A percentile compares a stretch with the other conserved stretches of the same genome.
These are phyloP conservation scores for Thelonectria rubi DNA, from an alignment of 2,329 filamentous ascomycete genomes.

Conservation along the genomic window DNA sequence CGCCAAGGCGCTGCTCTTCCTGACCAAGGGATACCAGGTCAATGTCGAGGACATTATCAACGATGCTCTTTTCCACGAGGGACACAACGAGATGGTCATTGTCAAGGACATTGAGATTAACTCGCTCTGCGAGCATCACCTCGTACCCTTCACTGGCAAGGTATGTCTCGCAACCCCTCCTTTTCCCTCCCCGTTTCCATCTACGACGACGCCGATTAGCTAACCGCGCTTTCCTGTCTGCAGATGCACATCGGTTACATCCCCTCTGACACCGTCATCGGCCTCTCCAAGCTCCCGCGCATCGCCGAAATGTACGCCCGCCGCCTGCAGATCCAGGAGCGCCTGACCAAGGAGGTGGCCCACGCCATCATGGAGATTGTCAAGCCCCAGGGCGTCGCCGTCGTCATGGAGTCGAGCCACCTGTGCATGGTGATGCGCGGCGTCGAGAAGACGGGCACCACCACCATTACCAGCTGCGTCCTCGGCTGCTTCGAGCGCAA, in stretches of 20 bases:
- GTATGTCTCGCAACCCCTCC: slow-evolving; percentile 54
- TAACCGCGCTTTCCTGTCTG: not conserved
- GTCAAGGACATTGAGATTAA: slow-evolving; percentile 98
- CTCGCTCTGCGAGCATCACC: slow-evolving; percentile 94
- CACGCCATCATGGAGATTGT: slow-evolving; percentile 92
- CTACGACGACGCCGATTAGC: not conserved
- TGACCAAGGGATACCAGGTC: slow-evolving; percentile 97
- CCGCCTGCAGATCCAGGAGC: slow-evolving; percentile 93
- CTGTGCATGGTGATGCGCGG: slow-evolving; percentile 99
- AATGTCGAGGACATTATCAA: slow-evolving; percentile 76
- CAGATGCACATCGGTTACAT: slow-evolving; percentile 99
- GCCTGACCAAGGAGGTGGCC: slow-evolving; percentile 94
- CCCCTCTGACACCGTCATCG: slow-evolving; percentile 88
- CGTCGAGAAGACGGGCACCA: slow-evolving; percentile 89
- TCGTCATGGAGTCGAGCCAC: slow-evolving; percentile 97
- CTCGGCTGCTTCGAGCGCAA: slow-evolving; percentile 94
- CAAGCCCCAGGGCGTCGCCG: slow-evolving; percentile 92
- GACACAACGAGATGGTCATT: slow-evolving; percentile 96
- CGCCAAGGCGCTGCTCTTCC: slow-evolving; percentile 93
- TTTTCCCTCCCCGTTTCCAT: no score
- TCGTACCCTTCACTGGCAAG: slow-evolving; percentile 96
- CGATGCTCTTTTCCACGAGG: slow-evolving; percentile 82
- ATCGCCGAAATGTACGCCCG: slow-evolving; percentile 98
- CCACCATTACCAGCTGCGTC: slow-evolving; percentile 95
- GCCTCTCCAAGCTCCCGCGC: slow-evolving; percentile 92